Conservation (phyloP, 2,329 filamentous ascomycete genomes). For the Aspergillus hiratsukae region DNA sequence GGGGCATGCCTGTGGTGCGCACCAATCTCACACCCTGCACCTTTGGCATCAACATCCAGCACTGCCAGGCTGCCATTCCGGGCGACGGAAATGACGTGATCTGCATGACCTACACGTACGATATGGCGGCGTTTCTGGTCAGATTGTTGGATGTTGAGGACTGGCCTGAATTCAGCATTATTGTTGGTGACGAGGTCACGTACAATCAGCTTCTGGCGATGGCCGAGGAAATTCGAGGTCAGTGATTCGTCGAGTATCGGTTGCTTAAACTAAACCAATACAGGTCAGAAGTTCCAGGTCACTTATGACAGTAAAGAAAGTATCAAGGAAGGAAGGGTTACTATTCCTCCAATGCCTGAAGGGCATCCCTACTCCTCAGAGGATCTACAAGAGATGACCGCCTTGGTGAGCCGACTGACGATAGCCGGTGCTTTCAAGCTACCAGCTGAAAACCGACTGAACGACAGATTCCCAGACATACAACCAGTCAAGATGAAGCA, state of each 20-base stretch:
- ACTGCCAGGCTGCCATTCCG: slow-evolving; percentile 46
- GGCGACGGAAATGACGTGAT: slow-evolving; percentile 45
- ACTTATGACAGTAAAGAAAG: slow-evolving; percentile 30
- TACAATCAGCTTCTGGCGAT: slow-evolving; percentile 44
- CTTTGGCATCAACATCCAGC: slow-evolving; percentile 43
- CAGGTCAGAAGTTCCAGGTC: slow-evolving; percentile 34
- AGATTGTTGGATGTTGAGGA: slow-evolving; percentile 37
- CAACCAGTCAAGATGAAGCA: slow-evolving; percentile 20
- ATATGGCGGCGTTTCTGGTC: slow-evolving; percentile 47
- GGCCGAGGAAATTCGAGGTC: slow-evolving; percentile 41
- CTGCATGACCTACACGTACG: slow-evolving; percentile 47
- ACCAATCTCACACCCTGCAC: slow-evolving; percentile 38
- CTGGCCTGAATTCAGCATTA: slow-evolving; percentile 41
- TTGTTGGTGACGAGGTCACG: slow-evolving; percentile 40
- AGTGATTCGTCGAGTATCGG: slow-evolving; percentile 11
- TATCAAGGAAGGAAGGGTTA: slow-evolving; percentile 31
- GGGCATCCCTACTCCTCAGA: slow-evolving; percentile 14
- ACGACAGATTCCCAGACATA: slow-evolving; percentile 19
- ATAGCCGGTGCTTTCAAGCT: slow-evolving; percentile 26
- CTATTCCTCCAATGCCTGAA: slow-evolving; percentile 25
- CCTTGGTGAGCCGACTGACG: slow-evolving; percentile 24
- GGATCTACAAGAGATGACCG: slow-evolving; percentile 23
- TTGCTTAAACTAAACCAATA: background rate
- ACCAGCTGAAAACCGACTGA: slow-evolving; percentile 20
- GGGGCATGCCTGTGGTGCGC: slow-evolving; percentile 34